Evolutionary conservation across 2,329 filamentous ascomycete genomes (phyloP), one percentile per base, ranked within the genome.

Genomic region (Erysiphe neolycopersici): DNA sequence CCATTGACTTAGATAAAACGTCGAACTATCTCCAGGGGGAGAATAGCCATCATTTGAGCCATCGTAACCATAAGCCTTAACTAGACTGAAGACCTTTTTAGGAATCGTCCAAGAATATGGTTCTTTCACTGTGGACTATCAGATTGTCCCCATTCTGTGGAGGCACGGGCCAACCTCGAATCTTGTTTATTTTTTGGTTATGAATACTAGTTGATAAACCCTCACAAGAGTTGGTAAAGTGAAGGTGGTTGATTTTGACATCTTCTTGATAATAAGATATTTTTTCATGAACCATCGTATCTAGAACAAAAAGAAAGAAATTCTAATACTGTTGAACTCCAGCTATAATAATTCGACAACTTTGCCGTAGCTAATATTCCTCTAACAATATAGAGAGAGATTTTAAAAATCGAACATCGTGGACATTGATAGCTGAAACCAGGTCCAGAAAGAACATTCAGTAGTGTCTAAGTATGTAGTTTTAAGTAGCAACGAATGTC

Each of bases 1-100:
- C 13, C 13, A 14, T 14, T 35, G 6, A 35, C 8, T 4, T 10
- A 5, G 32, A 13, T 35, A n/a, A 5, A 35, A 6, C 5, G 13
- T 1, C n/a, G 13, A 16, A 14, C 13, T 14, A 6, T 35, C 32
- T 16, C n/a, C 13, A 1, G 32, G n/a, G 13, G n/a, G n/a, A n/a
- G 2, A 6, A 35, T 29, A 10, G 17, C 49, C 48, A 39, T 52
- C 50, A 6, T 45, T 42, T 12, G 46, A 41, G n/a, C 49, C 48
- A 44, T 51, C 49, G 35, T 44, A 48, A 16, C 43, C 36, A 30
- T 39, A 39, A 6, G 22, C 32, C 18, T 32, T 44, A 1, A 38
- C 9, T 9, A 38, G 33, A 5, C 39, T 32, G 12, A 35, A 39
- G 12, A 33, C 17, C 29, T 31, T 16, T 19, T 26, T 22, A 30